A percentile compares a stretch with the other conserved stretches of the same genome.
phyloP scores from a whole-genome alignment of 2,329 filamentous ascomycete species.

The Fusarium torreyae region DNA sequence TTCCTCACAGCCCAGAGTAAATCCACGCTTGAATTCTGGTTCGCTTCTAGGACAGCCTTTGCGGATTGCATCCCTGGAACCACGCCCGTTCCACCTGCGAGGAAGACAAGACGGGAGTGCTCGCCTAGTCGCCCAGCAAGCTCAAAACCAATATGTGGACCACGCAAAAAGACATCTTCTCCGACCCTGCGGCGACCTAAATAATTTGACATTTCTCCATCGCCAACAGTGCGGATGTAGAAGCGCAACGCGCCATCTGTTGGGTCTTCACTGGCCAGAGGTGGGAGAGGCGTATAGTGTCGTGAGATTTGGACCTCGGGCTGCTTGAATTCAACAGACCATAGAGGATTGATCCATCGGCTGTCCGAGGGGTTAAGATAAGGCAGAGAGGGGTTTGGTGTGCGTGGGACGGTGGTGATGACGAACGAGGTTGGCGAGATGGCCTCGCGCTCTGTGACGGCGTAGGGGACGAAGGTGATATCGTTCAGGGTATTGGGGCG shows the following conservation, averaged over 20 bases:
- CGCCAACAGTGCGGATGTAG: slow-evolving; percentile 81
- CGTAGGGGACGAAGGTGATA: slow-evolving; percentile 75
- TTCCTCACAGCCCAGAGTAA: slow-evolving; percentile 86
- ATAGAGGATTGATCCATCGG: slow-evolving; percentile 71
- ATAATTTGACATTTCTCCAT: slow-evolving; percentile 90
- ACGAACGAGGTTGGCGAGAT: slow-evolving; percentile 79
- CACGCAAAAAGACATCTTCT: slow-evolving; percentile 80
- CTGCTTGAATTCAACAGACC: slow-evolving; percentile 95
- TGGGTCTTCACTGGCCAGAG: slow-evolving; percentile 51
- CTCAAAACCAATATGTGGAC: slow-evolving; percentile 80
- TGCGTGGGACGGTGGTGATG: slow-evolving; percentile 71
- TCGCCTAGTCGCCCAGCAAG: slow-evolving; percentile 55
- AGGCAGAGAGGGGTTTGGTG: slow-evolving; percentile 48
- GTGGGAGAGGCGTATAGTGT: slow-evolving; percentile 90
- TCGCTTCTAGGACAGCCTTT: slow-evolving; percentile 68
- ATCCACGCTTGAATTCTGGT: slow-evolving; percentile 63
- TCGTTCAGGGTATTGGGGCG: slow-evolving; percentile 65
- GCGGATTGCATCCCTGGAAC: slow-evolving; percentile 89
- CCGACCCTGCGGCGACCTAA: slow-evolving; percentile 76
- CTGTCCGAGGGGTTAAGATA: slow-evolving; percentile 44
- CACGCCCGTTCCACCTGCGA: slow-evolving; percentile 94
- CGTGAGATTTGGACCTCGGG: slow-evolving; percentile 93
- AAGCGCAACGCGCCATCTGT: slow-evolving; percentile 72
- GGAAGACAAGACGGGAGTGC: slow-evolving; percentile 75
- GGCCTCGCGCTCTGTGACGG: slow-evolving; percentile 71